phyloP scores from a whole-genome alignment of 805 yeast species.

The Saitoella complicata region DNA sequence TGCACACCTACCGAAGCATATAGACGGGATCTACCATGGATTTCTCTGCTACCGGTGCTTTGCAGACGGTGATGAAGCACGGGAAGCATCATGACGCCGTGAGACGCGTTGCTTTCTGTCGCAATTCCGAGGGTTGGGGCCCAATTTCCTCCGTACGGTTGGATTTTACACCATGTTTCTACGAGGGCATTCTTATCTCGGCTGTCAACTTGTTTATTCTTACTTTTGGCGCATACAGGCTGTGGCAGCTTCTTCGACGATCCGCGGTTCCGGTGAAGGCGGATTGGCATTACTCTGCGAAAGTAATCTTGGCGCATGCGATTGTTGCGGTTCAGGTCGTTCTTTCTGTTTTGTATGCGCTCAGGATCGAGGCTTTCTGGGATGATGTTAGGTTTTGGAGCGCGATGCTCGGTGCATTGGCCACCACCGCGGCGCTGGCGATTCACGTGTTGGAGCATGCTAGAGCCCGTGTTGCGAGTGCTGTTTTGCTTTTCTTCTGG shows the following conservation, averaged over 20 bases:
- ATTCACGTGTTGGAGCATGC: conserved; percentile 60
- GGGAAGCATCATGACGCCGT: background rate
- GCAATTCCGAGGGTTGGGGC: conserved; percentile 22
- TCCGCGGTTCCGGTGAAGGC: conserved; percentile 13
- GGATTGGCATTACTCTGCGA: conserved; percentile 14
- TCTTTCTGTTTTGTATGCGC: conserved; percentile 10
- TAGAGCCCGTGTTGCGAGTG: conserved; percentile 47
- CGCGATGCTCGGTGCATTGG: conserved; percentile 25
- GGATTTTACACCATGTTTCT: conserved; percentile 24
- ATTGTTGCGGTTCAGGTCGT: conserved; percentile 11
- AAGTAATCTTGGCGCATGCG: conserved; percentile 14
- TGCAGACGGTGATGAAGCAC: too few relatives aligned
- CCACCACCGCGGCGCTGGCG: conserved; percentile 34
- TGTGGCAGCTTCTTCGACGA: conserved; percentile 12
- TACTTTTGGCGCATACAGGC: conserved; percentile 18
- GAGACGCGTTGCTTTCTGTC: conserved; percentile 12
- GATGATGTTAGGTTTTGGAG: conserved; percentile 21
- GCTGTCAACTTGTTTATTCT: conserved; percentile 17
- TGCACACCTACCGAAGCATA: too few relatives aligned
- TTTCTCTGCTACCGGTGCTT: too few relatives aligned
- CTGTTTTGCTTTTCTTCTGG: conserved; percentile 65
- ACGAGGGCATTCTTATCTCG: conserved; percentile 21
- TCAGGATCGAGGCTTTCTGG: conserved; percentile 18
- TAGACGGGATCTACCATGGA: too few relatives aligned
- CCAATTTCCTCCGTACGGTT: conserved; percentile 17